These are phyloP conservation scores for Agarophyton chilense DNA, from an alignment of 23 red algal species.

Conservation along the genomic window DNA sequence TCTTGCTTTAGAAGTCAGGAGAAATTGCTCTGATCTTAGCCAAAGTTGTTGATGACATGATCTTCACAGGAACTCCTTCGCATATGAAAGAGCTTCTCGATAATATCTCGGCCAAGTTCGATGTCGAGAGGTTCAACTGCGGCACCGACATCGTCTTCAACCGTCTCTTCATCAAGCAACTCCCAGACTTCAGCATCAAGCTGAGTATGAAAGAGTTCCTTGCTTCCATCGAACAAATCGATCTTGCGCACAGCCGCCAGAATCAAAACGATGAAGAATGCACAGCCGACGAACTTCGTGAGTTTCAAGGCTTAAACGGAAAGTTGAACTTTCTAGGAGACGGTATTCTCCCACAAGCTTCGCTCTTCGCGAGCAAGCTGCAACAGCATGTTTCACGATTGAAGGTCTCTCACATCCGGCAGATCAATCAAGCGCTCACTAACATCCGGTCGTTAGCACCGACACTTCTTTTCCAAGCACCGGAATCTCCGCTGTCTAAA, in stretches of 20 bases:
- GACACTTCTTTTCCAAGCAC: no score
- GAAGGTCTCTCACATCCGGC: not conserved
- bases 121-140: not conserved
- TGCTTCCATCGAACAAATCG: not conserved
- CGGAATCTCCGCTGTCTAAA: no score
- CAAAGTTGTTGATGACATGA: not conserved
- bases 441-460: not conserved
- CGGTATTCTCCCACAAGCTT: not conserved
- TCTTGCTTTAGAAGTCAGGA: not conserved
- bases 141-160: not conserved
- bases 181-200: not conserved
- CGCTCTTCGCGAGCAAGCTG: not conserved
- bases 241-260: no score
- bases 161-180: not conserved
- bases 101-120: not conserved
- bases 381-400: not conserved
- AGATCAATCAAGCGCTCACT: not conserved
- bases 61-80: no score
- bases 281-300: not conserved
- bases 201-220: not conserved
- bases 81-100: no score
- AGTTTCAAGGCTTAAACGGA: not conserved
- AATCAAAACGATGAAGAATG: not conserved
- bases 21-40: not conserved
- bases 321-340: not conserved